Evolutionary conservation across 306 rosid species (phyloP).

Genomic region (Ziziphus jujuba): DNA sequence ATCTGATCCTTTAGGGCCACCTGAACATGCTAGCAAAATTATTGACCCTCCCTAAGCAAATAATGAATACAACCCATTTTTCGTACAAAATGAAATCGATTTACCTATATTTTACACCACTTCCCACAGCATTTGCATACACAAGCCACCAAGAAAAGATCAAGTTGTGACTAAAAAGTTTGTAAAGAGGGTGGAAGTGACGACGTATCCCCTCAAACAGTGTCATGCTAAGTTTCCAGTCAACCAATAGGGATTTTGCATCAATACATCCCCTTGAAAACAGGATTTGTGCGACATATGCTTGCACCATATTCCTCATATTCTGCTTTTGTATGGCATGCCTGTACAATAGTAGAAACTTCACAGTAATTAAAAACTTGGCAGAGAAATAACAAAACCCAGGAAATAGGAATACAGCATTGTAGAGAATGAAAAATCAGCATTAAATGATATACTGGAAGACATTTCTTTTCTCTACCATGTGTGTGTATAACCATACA

Average conservation of each 20-base stretch:
- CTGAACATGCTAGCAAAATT: constrained; percentile 36
- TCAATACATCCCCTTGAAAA: constrained; percentile 99
- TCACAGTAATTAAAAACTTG: constrained; percentile 12
- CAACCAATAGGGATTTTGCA: constrained; percentile 31
- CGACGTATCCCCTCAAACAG: constrained; percentile 22
- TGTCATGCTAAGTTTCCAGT: constrained; percentile 30
- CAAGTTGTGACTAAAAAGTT: constrained; percentile 19
- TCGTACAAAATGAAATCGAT: constrained; percentile 38
- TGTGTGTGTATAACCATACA: too few species aligned
- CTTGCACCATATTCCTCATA: constrained; percentile 96
- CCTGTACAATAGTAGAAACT: constrained; percentile 53
- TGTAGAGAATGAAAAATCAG: not conserved
- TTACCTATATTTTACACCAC: constrained; percentile 58
- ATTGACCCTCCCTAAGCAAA: constrained; percentile 44
- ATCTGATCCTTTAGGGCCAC: constrained; percentile 34
- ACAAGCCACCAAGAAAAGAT: constrained; percentile 26
- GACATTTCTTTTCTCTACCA: too few species aligned
- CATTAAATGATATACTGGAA: not conserved
- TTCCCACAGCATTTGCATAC: constrained; percentile 27
- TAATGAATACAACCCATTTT: constrained; percentile 48
- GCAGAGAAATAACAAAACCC: not conserved
- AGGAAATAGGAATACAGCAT: not conserved
- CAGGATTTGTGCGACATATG: constrained; percentile 96
- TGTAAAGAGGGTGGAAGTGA: constrained; percentile 12
- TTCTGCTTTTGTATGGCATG: constrained; percentile 98